Percentiles rank a stretch among this genome's conserved stretches.
phyloP scores from a whole-genome alignment of 805 yeast species.

The Ogataea ramenticola region DNA sequence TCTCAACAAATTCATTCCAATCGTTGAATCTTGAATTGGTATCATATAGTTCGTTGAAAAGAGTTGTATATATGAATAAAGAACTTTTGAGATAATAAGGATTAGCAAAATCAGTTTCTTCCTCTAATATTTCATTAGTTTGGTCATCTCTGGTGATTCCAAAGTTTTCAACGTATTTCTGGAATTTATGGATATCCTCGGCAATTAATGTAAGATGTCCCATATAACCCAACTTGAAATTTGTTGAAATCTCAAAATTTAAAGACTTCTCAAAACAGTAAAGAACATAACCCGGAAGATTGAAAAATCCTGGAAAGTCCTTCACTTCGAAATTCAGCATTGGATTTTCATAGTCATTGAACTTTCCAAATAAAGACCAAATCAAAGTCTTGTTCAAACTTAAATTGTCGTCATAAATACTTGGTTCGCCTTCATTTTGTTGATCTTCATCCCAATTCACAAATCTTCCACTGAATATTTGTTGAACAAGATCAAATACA shows the following conservation, averaged over 20 bases:
- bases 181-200: constrained; percentile 53
- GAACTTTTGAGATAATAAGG: constrained; percentile 25
- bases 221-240: constrained; percentile 51
- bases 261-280: constrained; percentile 22
- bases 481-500: constrained; percentile 92
- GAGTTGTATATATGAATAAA: constrained; percentile 23
- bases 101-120: constrained; percentile 18
- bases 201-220: constrained; percentile 52
- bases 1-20: constrained; percentile 47
- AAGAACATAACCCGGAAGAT: constrained; percentile 22
- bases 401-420: constrained; percentile 21
- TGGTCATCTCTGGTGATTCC: constrained; percentile 26
- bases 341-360: constrained; percentile 15
- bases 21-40: constrained; percentile 15
- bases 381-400: constrained; percentile 27
- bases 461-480: constrained; percentile 69
- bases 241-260: constrained; percentile 24
- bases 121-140: constrained; percentile 21
- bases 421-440: constrained; percentile 23
- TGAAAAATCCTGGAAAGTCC: constrained; percentile 25
- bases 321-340: constrained; percentile 6
- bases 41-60: constrained; percentile 22
- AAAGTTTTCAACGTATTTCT: constrained; percentile 26
- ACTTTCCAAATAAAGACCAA: constrained; percentile 27
- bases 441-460: constrained; percentile 31